Percentiles rank a stretch among this genome's conserved stretches.
Evolutionary conservation across 2,329 filamentous ascomycete species (phyloP).

Genomic region (Hymenoscyphus repandus): DNA sequence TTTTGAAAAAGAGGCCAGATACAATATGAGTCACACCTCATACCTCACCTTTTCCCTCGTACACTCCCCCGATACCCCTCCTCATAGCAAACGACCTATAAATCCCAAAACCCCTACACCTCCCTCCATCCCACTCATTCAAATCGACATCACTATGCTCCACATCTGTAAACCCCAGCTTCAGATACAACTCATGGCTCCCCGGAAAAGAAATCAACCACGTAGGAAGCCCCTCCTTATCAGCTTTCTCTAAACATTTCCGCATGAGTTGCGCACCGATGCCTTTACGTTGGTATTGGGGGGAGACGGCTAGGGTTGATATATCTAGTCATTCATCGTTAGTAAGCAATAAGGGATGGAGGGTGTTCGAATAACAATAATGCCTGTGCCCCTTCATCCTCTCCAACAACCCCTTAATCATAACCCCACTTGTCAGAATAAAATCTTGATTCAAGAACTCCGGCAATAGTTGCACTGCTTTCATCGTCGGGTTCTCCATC

Average conservation of each 20-base stretch:
- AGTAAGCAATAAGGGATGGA: no score
- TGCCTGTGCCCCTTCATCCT: no score
- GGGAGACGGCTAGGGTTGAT: neutral
- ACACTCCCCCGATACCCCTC: no score
- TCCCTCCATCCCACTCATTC: neutral
- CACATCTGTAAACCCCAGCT: slow-evolving; percentile 4
- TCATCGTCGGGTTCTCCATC: neutral
- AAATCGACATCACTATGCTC: slow-evolving; percentile 6
- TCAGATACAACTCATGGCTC: slow-evolving; percentile 7
- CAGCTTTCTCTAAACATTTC: slow-evolving; percentile 2
- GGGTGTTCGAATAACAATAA: no score
- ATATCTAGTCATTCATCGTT: neutral
- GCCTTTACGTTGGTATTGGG: neutral
- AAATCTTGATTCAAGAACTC: neutral
- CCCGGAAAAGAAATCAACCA: slow-evolving; percentile 7
- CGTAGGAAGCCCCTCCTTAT: slow-evolving; percentile 1
- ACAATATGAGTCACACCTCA: no score
- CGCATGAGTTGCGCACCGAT: neutral
- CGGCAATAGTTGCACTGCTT: neutral
- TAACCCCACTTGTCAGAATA: neutral
- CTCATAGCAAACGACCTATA: slow-evolving; percentile 7
- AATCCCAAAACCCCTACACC: slow-evolving; percentile 7
- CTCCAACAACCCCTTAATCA: neutral
- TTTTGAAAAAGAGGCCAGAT: no score
- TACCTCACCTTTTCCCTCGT: no score